These are phyloP conservation scores for Venturia aucupariae DNA, from an alignment of 2,329 filamentous ascomycete genomes.

Conservation along the genomic window DNA sequence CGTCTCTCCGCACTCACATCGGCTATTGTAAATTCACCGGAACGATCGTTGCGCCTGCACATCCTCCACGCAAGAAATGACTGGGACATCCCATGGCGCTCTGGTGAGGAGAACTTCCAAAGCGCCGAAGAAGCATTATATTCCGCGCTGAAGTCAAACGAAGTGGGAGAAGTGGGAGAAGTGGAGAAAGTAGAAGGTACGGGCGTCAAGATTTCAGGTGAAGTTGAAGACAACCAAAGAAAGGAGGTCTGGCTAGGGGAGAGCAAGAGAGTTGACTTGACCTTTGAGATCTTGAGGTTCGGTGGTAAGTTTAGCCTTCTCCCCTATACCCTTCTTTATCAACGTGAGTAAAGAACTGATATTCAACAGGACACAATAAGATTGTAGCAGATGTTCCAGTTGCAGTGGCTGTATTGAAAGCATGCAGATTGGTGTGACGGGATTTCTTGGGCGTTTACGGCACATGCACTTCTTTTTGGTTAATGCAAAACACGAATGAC, in stretches of 20 bases:
- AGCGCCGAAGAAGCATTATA: slow-evolving; percentile 46
- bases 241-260: background rate
- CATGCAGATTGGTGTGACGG: slow-evolving; percentile 40
- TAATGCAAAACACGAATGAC: too few species aligned
- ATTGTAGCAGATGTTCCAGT: slow-evolving; percentile 59
- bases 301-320: slow-evolving; percentile 27
- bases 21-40: slow-evolving; percentile 19
- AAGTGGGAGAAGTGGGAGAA: slow-evolving; percentile 20
- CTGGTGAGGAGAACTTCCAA: slow-evolving; percentile 56
- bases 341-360: background rate
- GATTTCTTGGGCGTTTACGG: background rate
- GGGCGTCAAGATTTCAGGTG: slow-evolving; percentile 14
- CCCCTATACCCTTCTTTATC: background rate
- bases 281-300: slow-evolving; percentile 33
- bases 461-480: too few species aligned
- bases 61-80: slow-evolving; percentile 78
- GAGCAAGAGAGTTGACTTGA: slow-evolving; percentile 5
- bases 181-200: slow-evolving; percentile 17
- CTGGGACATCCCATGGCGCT: slow-evolving; percentile 66
- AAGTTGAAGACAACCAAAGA: background rate
- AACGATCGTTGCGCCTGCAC: slow-evolving; percentile 37
- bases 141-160: slow-evolving; percentile 24
- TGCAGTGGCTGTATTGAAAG: slow-evolving; percentile 53
- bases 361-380: slow-evolving; percentile 54
- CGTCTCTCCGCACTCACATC: slow-evolving; percentile 49